phyloP scores from a whole-genome alignment of 1,139 yeast species.

The Magnusiomyces fungicola region DNA sequence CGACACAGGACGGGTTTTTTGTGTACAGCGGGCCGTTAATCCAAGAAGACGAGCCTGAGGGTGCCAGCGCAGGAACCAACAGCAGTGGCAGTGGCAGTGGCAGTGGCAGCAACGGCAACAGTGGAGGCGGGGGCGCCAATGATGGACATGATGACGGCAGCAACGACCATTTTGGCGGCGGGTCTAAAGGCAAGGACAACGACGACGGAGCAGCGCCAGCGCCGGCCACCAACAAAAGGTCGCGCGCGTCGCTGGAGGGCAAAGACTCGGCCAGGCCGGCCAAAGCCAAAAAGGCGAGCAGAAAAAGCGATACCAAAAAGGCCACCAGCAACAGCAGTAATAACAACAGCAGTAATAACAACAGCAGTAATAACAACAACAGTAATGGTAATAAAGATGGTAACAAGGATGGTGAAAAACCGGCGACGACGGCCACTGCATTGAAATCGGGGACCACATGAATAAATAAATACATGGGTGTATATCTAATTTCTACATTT shows the following conservation, averaged over 20 bases:
- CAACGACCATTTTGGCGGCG: constrained; percentile 3
- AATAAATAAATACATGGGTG: too few species aligned
- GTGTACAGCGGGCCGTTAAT: constrained; percentile 92
- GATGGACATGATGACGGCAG: background rate
- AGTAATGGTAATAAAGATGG: too few species aligned
- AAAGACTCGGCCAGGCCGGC: background rate
- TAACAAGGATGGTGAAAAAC: too few species aligned
- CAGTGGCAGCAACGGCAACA: background rate
- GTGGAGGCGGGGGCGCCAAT: background rate
- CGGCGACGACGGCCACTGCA: too few species aligned
- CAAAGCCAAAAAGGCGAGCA: background rate
- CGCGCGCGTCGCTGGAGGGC: background rate
- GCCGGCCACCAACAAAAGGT: background rate
- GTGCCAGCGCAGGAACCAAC: background rate
- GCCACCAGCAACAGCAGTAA: too few species aligned
- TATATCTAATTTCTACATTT: too few species aligned
- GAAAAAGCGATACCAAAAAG: background rate
- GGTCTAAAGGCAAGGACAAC: background rate
- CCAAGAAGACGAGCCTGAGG: constrained; percentile 45
- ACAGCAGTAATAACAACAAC: too few species aligned
- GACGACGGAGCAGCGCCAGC: background rate
- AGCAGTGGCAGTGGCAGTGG: background rate
- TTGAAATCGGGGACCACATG: too few species aligned
- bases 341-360: too few species aligned
- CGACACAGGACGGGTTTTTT: constrained; percentile 92